phyloP scores from a whole-genome alignment of 108 stramenopile genomes.

The Fistulifera solaris region DNA sequence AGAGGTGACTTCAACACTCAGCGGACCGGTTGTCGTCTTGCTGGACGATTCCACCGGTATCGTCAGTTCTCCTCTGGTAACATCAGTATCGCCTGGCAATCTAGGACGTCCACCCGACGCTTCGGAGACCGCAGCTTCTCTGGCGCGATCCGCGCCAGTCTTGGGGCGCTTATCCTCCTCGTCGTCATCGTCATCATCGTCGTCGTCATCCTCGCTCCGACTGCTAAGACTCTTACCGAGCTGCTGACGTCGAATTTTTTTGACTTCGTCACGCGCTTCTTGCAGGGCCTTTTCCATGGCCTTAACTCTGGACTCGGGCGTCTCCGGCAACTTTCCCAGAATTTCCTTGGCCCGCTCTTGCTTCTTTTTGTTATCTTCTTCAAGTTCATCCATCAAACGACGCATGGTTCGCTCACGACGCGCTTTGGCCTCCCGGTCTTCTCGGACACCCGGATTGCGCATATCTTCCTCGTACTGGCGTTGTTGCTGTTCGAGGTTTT shows the following conservation, averaged over 20 bases:
- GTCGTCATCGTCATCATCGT: constrained; percentile 14
- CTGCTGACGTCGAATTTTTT: constrained; percentile 30
- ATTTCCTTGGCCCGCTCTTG: constrained; percentile 46
- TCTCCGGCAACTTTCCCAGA: constrained; percentile 50
- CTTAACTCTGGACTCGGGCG: constrained; percentile 27
- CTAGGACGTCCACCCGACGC: constrained; percentile 66
- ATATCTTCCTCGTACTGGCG: constrained; percentile 50
- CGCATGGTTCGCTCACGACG: constrained; percentile 47
- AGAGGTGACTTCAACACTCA: constrained; percentile 76
- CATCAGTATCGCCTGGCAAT: constrained; percentile 68
- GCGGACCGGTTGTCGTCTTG: constrained; percentile 48
- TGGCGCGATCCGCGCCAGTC: constrained; percentile 49
- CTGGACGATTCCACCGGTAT: constrained; percentile 41
- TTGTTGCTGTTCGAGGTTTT: constrained; percentile 36
- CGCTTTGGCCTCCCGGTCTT: constrained; percentile 50
- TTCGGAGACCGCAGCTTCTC: constrained; percentile 56
- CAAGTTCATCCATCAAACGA: constrained; percentile 43
- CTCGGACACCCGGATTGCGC: constrained; percentile 32
- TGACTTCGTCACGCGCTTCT: constrained; percentile 53
- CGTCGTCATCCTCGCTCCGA: constrained; percentile 12
- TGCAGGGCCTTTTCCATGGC: constrained; percentile 52
- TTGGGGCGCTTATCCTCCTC: constrained; percentile 19
- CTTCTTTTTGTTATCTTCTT: constrained; percentile 40
- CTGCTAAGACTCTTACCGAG: constrained; percentile 11
- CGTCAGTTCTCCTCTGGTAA: constrained; percentile 54